phyloP scores from a whole-genome alignment of 2,329 filamentous ascomycete species.

The Aschersonia sp. region DNA sequence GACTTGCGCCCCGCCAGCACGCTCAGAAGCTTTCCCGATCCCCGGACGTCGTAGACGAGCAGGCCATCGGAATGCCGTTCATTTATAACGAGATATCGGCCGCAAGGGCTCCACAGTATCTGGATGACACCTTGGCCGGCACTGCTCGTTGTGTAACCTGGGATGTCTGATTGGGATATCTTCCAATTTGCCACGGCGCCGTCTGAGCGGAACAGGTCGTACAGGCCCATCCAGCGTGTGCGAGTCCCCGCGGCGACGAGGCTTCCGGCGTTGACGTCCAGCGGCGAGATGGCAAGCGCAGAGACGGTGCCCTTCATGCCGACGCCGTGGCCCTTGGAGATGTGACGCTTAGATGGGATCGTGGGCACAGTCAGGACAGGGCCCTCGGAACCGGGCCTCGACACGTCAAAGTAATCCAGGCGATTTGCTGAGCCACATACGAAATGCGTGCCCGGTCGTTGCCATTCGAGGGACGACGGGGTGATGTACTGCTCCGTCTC shows the following conservation, averaged over 20 bases:
- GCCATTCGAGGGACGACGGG: constrained; percentile 43
- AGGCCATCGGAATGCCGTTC: constrained; percentile 42
- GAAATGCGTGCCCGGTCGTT: constrained; percentile 40
- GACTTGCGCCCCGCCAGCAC: constrained; percentile 35
- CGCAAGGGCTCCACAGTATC: constrained; percentile 47
- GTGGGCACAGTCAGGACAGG: constrained; percentile 42
- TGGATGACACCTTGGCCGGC: constrained; percentile 50
- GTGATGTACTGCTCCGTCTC: constrained; percentile 49
- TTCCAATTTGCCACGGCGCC: constrained; percentile 43
- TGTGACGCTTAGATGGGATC: constrained; percentile 44
- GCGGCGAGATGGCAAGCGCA: constrained; percentile 32
- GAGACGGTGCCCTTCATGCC: constrained; percentile 51
- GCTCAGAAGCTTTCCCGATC: constrained; percentile 40
- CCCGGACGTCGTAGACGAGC: constrained; percentile 49
- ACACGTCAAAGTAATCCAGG: constrained; percentile 45
- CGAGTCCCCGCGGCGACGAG: constrained; percentile 49
- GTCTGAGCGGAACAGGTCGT: constrained; percentile 42
- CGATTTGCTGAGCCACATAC: constrained; percentile 44
- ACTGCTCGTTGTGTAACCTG: constrained; percentile 20
- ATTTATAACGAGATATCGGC: constrained; percentile 46
- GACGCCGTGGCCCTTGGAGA: constrained; percentile 44
- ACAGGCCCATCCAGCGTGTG: constrained; percentile 48
- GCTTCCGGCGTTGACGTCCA: constrained; percentile 15
- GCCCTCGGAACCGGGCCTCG: constrained; percentile 32
- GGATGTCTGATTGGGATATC: constrained; percentile 39